These are phyloP conservation scores for Colletotrichum theobromicola DNA, from an alignment of 2,329 filamentous ascomycete genomes.

Conservation along the genomic window DNA sequence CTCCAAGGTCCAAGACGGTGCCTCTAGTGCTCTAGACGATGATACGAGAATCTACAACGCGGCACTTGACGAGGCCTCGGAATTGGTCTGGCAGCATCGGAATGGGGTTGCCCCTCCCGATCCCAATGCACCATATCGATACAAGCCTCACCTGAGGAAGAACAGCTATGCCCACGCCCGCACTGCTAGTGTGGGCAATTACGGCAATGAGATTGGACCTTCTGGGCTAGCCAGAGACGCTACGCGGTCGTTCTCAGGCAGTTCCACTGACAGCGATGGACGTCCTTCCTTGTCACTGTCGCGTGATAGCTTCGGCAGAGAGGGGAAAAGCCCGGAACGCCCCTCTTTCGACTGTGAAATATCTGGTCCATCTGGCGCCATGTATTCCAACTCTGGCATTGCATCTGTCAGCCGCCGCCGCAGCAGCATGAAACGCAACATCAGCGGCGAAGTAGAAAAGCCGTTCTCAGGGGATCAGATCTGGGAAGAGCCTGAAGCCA, in stretches of 20 bases:
- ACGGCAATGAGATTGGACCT: constrained; percentile 50
- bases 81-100: constrained; percentile 79
- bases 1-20: constrained; percentile 24
- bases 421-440: constrained; percentile 71
- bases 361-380: background rate
- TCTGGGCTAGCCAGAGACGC: constrained; percentile 51
- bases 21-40: constrained; percentile 46
- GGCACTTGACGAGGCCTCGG: constrained; percentile 78
- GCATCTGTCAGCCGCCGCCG: constrained; percentile 52
- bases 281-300: constrained; percentile 27
- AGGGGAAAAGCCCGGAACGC: background rate
- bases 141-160: constrained; percentile 72
- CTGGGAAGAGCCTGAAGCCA: constrained; percentile 81
- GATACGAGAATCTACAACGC: constrained; percentile 68
- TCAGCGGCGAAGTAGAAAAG: constrained; percentile 70
- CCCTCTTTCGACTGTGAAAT: constrained; percentile 27
- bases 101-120: constrained; percentile 56
- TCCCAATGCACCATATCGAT: constrained; percentile 69
- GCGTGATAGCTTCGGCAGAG: background rate
- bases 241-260: constrained; percentile 55
- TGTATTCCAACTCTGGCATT: background rate
- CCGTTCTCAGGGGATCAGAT: constrained; percentile 81
- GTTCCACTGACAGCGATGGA: constrained; percentile 55
- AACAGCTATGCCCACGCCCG: constrained; percentile 74
- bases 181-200: constrained; percentile 61